A percentile compares a stretch with the other conserved stretches of the same genome.
Evolutionary conservation across 202 grass and related monocot species (phyloP).

Genomic region (Panicum hallii): DNA sequence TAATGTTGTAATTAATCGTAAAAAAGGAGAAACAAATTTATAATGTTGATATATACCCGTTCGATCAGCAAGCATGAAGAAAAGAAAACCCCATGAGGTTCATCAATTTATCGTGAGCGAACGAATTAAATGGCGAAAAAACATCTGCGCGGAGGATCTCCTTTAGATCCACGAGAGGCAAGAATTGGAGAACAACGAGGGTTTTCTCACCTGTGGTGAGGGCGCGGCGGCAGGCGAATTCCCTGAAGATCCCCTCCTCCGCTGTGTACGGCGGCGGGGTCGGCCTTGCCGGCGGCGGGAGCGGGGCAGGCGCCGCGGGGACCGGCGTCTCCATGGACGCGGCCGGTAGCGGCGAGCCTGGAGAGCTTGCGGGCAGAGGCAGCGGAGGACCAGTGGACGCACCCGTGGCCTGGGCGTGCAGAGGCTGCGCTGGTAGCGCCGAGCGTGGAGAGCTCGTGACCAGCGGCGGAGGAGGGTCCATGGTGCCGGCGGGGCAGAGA

Average conservation of each 20-base stretch:
- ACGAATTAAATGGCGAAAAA: not conserved
- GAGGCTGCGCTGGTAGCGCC: not conserved
- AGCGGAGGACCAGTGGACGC: not conserved
- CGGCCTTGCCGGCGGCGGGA: not conserved
- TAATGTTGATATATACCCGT: not conserved
- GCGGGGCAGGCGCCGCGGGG: not conserved
- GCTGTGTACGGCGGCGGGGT: not conserved
- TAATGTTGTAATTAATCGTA: not conserved
- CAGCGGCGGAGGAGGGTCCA: not conserved
- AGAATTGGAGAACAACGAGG: not conserved
- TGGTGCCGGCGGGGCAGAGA: not conserved
- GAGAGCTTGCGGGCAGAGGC: not conserved
- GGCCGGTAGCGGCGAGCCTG: not conserved
- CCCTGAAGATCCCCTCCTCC: not conserved
- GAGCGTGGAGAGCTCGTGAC: not conserved
- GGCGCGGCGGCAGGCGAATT: not conserved
- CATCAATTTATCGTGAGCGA: not conserved
- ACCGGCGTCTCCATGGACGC: not conserved
- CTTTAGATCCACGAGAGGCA: not conserved
- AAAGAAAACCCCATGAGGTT: not conserved
- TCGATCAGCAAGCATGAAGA: not conserved
- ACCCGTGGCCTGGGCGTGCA: not conserved
- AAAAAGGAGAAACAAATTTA: not conserved
- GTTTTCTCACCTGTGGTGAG: slow-evolving; percentile 4
- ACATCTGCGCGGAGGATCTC: not conserved